Base-by-base conservation (phyloP, 495 filamentous ascomycete genomes). In the Penicillium verhagenii region DNA sequence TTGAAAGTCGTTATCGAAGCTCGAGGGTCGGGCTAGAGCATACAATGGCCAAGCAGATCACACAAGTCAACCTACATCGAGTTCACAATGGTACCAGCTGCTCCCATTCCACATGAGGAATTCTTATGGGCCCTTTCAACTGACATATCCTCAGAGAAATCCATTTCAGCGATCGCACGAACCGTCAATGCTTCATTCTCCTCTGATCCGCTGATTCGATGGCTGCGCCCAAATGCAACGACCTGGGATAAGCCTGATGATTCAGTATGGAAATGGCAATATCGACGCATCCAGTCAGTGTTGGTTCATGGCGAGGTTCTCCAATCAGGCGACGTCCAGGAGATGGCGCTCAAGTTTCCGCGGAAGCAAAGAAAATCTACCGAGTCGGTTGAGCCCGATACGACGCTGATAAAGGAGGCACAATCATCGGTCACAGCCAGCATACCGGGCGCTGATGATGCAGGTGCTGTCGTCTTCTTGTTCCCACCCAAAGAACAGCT, bases 191-290 rank as follows among this genome's bases (percentile, higher is more conserved):
- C 56, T 13, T 59, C 68, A 2, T 71, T 71, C 26, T 58, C 64
- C n/a, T 50, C 61, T 5, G 68, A 71, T 56, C 65, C 65, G 1
- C 40, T 71, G 21, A 67, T 68, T 21, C 51, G 47, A 52, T 71
- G 68, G 68, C 47, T 68, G 18, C 68, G 68, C 2, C 68, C 65
- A 4, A 52, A 42, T 50, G 65, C 61, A n/a, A n/a, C 52, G 19
- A 53, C 55, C 0, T 68, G 63, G 68, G 16, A 39, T 20, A 35
- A 46, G 1, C 39, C 51, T 13, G 43, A 61, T 11, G 1, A 49
- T 0, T 26, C 47, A 3, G 57, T 54, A 8, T 49, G 24, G 18
- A 57, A 51, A 53, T 71, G 68, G 68, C 63, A 71, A 44, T 63
- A 65, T 50, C 63, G 68, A 38, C 57, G 65, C 0, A 50, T 68